Evolutionary conservation across 192 early-diverging fungal genomes (phyloP).

Genomic region (Chytriomyces confervae): DNA sequence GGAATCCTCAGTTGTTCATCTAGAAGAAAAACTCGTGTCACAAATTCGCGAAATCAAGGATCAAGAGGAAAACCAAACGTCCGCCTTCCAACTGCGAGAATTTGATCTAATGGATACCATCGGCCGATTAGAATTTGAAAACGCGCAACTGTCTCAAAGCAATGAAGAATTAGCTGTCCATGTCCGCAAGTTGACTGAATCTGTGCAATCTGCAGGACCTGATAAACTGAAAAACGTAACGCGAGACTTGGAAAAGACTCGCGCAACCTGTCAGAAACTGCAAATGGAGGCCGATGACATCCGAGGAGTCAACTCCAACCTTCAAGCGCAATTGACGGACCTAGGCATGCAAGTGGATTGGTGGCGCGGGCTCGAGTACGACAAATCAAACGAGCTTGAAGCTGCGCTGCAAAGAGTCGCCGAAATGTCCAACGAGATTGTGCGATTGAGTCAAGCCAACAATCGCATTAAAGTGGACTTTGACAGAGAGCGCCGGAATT

Average conservation of each 20-base stretch:
- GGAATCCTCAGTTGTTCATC: not conserved
- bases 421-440: slow-evolving; percentile 11
- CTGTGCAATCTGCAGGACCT: too few species aligned
- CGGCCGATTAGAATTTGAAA: too few species aligned
- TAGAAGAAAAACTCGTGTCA: not conserved
- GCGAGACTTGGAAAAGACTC: too few species aligned
- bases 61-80: not conserved
- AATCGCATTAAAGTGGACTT: slow-evolving; percentile 4
- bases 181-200: too few species aligned
- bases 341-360: slow-evolving; percentile 1
- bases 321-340: slow-evolving; percentile 3
- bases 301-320: not conserved
- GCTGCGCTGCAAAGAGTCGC: slow-evolving; percentile 7
- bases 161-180: too few species aligned
- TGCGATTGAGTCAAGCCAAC: not conserved
- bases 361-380: slow-evolving; percentile 3
- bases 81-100: not conserved
- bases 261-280: too few species aligned
- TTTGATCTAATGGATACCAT: not conserved
- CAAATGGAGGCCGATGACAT: too few species aligned
- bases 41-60: not conserved
- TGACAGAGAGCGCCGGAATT: not conserved
- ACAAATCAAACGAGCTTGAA: slow-evolving; percentile 7
- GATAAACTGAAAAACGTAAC: too few species aligned
- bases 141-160: too few species aligned